Conservation (phyloP, 768 basidiomycete species). For the Rhodocollybia butyracea region DNA sequence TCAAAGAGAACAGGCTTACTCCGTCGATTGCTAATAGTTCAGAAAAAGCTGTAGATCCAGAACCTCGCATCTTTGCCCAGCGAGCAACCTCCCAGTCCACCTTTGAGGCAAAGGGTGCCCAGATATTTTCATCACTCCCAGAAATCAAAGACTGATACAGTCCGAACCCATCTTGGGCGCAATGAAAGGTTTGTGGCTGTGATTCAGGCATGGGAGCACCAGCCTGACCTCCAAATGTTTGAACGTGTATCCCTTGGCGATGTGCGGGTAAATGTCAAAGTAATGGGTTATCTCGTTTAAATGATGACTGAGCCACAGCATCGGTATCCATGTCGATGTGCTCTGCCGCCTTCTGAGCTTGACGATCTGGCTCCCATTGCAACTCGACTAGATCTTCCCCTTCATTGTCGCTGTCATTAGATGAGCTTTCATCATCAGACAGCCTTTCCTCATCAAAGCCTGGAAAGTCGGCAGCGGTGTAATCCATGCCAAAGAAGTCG, state of each 20-base stretch:
- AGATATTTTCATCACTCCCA: too few species aligned
- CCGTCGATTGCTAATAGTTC: constrained; percentile 27
- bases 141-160: too few species aligned
- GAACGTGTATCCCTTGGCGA: neutral
- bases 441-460: neutral
- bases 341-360: neutral
- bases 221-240: neutral
- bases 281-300: too few species aligned
- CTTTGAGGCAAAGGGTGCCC: constrained; percentile 19
- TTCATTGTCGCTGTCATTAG: neutral
- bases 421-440: neutral
- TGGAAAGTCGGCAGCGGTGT: constrained; percentile 1
- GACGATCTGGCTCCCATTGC: neutral
- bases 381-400: neutral
- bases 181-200: too few species aligned
- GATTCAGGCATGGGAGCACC: neutral
- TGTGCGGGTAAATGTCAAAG: neutral
- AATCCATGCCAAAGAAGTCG: constrained; percentile 10
- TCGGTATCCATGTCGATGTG: neutral
- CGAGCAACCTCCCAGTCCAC: constrained; percentile 13
- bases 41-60: constrained; percentile 9
- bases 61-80: constrained; percentile 26
- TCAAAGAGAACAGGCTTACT: constrained; percentile 19
- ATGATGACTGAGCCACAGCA: neutral
- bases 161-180: too few species aligned